phyloP scores from a whole-genome alignment of 2,329 filamentous ascomycete genomes.

The Metarhizium guizhouense region DNA sequence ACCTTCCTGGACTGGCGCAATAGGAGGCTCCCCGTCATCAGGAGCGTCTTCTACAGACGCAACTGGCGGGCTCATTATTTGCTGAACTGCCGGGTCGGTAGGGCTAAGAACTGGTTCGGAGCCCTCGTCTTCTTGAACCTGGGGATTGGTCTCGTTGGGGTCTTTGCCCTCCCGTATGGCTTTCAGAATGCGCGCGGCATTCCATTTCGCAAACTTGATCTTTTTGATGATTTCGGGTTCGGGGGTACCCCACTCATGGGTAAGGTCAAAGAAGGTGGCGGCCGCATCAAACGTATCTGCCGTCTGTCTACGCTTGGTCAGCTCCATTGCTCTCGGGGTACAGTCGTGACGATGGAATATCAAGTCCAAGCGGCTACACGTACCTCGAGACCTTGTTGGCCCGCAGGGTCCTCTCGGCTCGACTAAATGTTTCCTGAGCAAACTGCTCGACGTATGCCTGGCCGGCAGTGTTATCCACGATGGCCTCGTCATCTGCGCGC shows the following conservation, averaged over 20 bases:
- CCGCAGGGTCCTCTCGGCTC: constrained; percentile 73
- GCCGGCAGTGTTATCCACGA: constrained; percentile 75
- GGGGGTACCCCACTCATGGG: constrained; percentile 70
- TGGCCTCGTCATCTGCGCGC: constrained; percentile 69
- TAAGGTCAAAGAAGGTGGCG: constrained; percentile 82
- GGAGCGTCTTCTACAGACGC: constrained; percentile 45
- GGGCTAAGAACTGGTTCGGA: constrained; percentile 45
- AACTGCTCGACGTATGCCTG: constrained; percentile 94
- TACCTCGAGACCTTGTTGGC: constrained; percentile 78
- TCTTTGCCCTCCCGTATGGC: constrained; percentile 86
- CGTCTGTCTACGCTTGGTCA: constrained; percentile 55
- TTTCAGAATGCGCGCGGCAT: constrained; percentile 81
- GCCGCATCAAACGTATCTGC: constrained; percentile 91
- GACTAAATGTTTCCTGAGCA: constrained; percentile 75
- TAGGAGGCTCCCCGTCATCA: constrained; percentile 30
- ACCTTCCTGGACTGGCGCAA: constrained; percentile 15
- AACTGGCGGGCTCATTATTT: constrained; percentile 27
- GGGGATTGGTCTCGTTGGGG: constrained; percentile 84
- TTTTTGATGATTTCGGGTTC: constrained; percentile 74
- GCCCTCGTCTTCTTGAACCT: constrained; percentile 32
- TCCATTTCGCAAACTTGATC: constrained; percentile 95
- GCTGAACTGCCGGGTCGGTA: constrained; percentile 55
- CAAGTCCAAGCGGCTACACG: constrained; percentile 1
- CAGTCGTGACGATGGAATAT: neutral
- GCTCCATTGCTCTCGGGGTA: neutral